Evolutionary conservation across 371 early-diverging fungal genomes (phyloP), one percentile per base, ranked within the genome.

Genomic region (Lichtheimia hyalospora): DNA sequence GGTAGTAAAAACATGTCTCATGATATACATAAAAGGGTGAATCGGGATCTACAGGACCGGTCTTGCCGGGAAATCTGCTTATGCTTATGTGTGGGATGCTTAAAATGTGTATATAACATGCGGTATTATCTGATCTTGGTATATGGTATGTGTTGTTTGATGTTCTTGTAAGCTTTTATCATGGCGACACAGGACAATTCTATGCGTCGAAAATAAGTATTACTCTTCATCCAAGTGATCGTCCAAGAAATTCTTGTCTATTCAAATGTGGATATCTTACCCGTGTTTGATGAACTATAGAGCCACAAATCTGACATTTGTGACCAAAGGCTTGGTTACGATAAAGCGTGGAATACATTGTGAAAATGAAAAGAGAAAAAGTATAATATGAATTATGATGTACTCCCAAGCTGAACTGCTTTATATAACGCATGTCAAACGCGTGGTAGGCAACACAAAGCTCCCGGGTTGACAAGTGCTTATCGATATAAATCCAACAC

Each of bases 111-210:
- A 14, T 39, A 13, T 6, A 12, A 15, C 5, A 13, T 51, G 24
- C 15, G 21, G 28, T 43, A 39, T 5, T 18, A 7, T 55, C 4
- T 39, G 42, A 18, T 39, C 39, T 55, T 20, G n/a, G 13, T 39
- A 55, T n/a, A 18, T 34, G 5, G 51, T 0, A 51, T 5, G 51
- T 14, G 20, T 15, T 14, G 13, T 24, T 21, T 15, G 15, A 51
- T 8, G 34, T 10, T 34, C 27, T 5, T 27, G 27, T 27, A 27
- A 8, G 25, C 18, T 13, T n/a, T 18, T 18, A 44, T 48, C 50
- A 49, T 18, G 58, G 58, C 39, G 58, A 49, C 10, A 58, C 58
- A 13, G 58, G 58, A 39, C 58, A 58, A 34, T 58, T 58, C 58
- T 58, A 40, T 6, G 16, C n/a, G 10, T 16, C 21, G 20, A 54